Base-by-base conservation (phyloP, 1,284 basidiomycete genomes). In the Pseudozyma sp. region DNA sequence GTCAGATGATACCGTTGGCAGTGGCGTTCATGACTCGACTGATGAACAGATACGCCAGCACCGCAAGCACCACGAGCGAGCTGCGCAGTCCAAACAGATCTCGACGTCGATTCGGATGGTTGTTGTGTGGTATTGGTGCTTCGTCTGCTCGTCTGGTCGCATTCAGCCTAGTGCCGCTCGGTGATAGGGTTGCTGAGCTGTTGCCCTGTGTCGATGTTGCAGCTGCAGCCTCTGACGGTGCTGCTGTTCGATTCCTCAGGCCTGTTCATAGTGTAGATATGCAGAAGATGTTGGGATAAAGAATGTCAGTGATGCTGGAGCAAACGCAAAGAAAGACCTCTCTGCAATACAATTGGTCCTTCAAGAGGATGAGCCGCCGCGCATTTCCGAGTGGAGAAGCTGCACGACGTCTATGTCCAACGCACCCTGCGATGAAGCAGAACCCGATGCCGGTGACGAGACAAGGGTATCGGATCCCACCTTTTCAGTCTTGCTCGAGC, bases 31-130 rank as follows among this genome's bases (percentile, higher is more conserved):
- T 67, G 5, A 75, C 52, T n/a, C 76, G 62, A 24, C 72, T 78
- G 52, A 78, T 51, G 55, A 78, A 78, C 35, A 78, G 68, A 63
- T 78, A 78, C 30, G 76, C 72, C 45, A 78, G 66, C 35, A 78
- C 62, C 10, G 72, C 72, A 11, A 75, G 48, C 31, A 72, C 66
- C 50, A 78, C 60, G 54, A 69, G 54, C 51, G 71, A 74, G 55
- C 67, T 69, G 46, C 71, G 71, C 43, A 68, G 31, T 5, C 71
- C 71, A 31, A 74, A 67, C 55, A 66, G 33, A 39, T 69, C 71
- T 58, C 65, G 52, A 11, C 69, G 59, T 16, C 58, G 45, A 47
- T 63, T 59, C 16, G 51, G 58, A 17, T 44, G 19, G 34, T 54
- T 55, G 45, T 46, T 45, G 14, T 33, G 34, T 31, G 43, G 44